Conservation (phyloP, 2,329 filamentous ascomycete species). For the Aspergillus fructus region DNA sequence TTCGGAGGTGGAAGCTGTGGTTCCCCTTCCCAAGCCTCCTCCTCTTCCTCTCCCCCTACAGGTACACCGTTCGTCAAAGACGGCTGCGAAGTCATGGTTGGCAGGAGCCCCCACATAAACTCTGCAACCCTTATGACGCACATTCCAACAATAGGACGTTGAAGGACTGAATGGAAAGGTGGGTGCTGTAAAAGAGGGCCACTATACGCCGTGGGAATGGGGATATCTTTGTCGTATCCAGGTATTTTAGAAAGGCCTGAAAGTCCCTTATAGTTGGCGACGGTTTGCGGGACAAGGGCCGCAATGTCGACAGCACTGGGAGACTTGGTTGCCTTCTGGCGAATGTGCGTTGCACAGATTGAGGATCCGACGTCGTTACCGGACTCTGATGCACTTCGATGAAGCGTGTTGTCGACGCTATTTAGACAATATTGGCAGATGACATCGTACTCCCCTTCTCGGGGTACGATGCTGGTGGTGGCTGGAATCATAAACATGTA, state of each 20-base stretch:
- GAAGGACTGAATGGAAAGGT: slow-evolving; percentile 18
- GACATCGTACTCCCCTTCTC: slow-evolving; percentile 35
- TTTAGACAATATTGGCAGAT: slow-evolving; percentile 31
- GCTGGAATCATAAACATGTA: slow-evolving; percentile 24
- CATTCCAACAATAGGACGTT: slow-evolving; percentile 23
- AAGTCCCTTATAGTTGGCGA: neutral
- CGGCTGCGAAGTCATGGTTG: neutral
- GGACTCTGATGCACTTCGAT: slow-evolving; percentile 25
- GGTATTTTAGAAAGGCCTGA: neutral
- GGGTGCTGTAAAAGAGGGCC: slow-evolving; percentile 14
- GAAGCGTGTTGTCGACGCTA: slow-evolving; percentile 19
- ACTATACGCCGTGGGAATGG: neutral
- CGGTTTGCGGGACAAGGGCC: neutral
- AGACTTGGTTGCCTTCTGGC: neutral
- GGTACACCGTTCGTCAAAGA: neutral
- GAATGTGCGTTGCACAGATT: neutral
- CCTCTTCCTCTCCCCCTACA: neutral
- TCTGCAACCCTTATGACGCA: slow-evolving; percentile 17
- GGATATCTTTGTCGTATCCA: neutral
- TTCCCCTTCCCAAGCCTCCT: neutral
- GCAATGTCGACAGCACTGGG: neutral
- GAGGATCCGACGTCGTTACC: slow-evolving; percentile 8
- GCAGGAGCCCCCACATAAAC: neutral
- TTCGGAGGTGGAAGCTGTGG: no score
- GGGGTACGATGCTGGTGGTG: slow-evolving; percentile 21